Evolutionary conservation across 1,284 basidiomycete species (phyloP), one percentile per base, ranked within the genome.

Genomic region (Fomitopsis palustris): DNA sequence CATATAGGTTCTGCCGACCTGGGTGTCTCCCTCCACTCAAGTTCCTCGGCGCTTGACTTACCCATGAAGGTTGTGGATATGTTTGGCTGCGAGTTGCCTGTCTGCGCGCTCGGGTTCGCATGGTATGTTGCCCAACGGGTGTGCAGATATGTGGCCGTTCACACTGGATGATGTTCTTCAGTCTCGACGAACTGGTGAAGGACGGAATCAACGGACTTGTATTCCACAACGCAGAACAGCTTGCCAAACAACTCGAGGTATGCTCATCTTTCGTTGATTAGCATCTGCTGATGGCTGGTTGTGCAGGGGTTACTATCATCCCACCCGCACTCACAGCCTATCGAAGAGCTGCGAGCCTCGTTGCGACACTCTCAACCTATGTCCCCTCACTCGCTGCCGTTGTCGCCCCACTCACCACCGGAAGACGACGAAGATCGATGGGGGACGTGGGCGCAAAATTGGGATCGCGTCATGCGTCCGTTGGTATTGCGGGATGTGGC

Each of bases 61-160:
- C 97, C 97, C 1, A 99, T 99, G 97, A 99, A 99, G 75, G 89
- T 99, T 9, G 96, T 99, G 2, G 97, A 99, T 73, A 98, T 99
- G 97, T 97, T 99, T 74, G 97, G 97, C 0, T 98, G 95, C 65
- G 90, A 87, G 2, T 77, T 98, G 55, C 96, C 96, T 0, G 97
- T 98, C 4, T 92, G 96, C 63, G 96, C 97, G 0, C 80, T 95
- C 8, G 81, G 88, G 45, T 99, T 98, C 70, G 77, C 81, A 39
- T 97, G 92, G 93, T 94, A 65, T 33, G 31, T n/a, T 49, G 42
- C 51, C 54, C 2, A 17, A 14, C 3, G 14, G 14, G 3, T 7
- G 53, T 9, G 1, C 21, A 17, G 27, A 39, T 25, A 45, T 37
- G 57, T 51, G 5, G 12, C 25, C 16, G 17, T 23, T 25, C 1